These are phyloP conservation scores for Apiospora koreana DNA, from an alignment of 2,329 filamentous ascomycete species.

Conservation along the genomic window DNA sequence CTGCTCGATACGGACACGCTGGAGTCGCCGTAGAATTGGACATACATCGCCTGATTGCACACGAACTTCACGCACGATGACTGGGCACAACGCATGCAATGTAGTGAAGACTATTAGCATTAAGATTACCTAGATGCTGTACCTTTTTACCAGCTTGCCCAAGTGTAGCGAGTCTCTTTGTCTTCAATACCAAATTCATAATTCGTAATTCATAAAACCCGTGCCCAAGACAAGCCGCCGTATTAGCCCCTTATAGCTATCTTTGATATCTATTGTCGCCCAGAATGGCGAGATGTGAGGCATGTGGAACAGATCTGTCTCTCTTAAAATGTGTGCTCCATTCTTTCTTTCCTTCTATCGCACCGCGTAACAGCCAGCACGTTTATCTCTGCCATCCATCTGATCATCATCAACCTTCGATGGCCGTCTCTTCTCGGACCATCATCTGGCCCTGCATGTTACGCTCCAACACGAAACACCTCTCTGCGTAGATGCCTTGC, in stretches of 20 bases:
- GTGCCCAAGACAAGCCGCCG: neutral
- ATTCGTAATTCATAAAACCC: neutral
- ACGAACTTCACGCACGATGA: neutral
- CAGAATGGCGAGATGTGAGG: neutral
- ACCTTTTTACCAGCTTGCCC: neutral
- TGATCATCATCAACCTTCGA: slow-evolving; percentile 14
- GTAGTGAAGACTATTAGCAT: neutral
- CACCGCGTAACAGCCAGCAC: neutral
- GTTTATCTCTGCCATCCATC: neutral
- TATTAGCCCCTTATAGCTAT: neutral
- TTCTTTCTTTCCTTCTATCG: neutral
- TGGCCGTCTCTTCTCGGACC: slow-evolving; percentile 26
- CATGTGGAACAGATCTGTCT: no score
- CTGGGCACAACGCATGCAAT: neutral
- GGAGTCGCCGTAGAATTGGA: neutral
- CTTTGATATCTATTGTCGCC: neutral
- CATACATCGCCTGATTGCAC: neutral
- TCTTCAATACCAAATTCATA: neutral
- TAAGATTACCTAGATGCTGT: neutral
- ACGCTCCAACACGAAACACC: slow-evolving; percentile 45
- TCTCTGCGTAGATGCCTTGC: slow-evolving; percentile 46
- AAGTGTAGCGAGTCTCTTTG: neutral
- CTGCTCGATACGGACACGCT: neutral
- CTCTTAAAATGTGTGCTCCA: neutral
- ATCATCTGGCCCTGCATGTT: slow-evolving; percentile 17